Conservation (phyloP, 257 asterid species). For the Marsdenia floribunda region DNA sequence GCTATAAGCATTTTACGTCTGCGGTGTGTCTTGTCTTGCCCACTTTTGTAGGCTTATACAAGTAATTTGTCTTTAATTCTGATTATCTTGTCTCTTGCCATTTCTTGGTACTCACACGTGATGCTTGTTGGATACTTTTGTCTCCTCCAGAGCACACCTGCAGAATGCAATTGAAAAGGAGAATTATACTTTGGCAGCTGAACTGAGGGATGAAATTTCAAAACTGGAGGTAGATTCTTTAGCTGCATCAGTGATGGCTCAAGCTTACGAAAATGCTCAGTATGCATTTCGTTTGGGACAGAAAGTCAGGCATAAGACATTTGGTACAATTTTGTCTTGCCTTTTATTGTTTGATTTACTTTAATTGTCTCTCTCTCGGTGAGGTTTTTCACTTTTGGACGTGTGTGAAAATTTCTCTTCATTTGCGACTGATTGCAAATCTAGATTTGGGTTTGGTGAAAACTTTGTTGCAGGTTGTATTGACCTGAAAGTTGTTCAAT, state of each 20-base stretch:
- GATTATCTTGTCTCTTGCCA: background rate
- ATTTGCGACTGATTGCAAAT: background rate
- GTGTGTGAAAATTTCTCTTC: background rate
- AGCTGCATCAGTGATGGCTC: constrained; percentile 74
- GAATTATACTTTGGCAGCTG: constrained; percentile 79
- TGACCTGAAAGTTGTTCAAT: background rate
- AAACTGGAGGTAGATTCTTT: constrained; percentile 88
- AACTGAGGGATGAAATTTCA: constrained; percentile 77
- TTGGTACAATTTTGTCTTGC: constrained; percentile 45
- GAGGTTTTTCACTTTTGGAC: background rate
- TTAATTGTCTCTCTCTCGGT: background rate
- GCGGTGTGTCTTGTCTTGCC: constrained; percentile 42
- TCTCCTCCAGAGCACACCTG: constrained; percentile 73
- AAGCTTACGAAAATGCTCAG: constrained; percentile 67
- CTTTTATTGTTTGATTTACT: background rate
- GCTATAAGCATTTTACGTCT: constrained; percentile 84
- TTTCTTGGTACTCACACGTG: constrained; percentile 1
- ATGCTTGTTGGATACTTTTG: constrained; percentile 19
- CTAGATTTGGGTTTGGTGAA: background rate
- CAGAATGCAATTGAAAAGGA: constrained; percentile 80
- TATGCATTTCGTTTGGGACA: constrained; percentile 90
- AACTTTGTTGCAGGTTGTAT: background rate
- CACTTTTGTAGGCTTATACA: constrained; percentile 10
- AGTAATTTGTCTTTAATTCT: constrained; percentile 4
- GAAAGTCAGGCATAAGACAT: constrained; percentile 77